These are phyloP conservation scores for Blastobotrys elegans DNA, from an alignment of 1,139 yeast genomes.

Conservation along the genomic window DNA sequence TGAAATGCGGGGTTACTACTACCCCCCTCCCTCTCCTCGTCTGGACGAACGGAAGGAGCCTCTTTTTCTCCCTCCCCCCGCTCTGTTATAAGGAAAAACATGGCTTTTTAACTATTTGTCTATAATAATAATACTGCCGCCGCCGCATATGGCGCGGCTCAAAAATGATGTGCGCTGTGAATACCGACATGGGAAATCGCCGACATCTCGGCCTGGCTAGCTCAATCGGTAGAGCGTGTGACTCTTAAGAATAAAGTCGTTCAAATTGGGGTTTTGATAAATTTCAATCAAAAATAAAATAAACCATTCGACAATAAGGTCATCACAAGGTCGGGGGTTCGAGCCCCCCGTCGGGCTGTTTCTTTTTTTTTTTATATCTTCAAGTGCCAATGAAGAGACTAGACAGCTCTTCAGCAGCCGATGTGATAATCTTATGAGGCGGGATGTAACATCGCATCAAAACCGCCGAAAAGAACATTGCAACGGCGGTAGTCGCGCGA, in stretches of 20 bases:
- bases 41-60: no score
- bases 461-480: slow-evolving; percentile 30
- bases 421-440: slow-evolving; percentile 19
- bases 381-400: not conserved
- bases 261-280: not conserved
- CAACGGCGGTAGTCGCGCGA: not conserved
- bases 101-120: no score
- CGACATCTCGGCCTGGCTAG: slow-evolving; percentile 17
- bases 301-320: slow-evolving; percentile 8
- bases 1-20: no score
- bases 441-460: slow-evolving; percentile 39
- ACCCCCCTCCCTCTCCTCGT: no score
- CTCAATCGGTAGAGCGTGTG: slow-evolving; percentile 20
- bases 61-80: no score
- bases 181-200: no score
- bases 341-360: slow-evolving; percentile 19
- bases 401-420: not conserved
- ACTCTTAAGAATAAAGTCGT: slow-evolving; percentile 14
- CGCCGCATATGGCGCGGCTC: no score
- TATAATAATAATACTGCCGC: no score
- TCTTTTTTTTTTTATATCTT: slow-evolving; percentile 3
- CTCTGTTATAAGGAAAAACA: no score
- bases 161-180: no score
- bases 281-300: no score
- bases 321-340: slow-evolving; percentile 19